Base-by-base conservation (phyloP, 2,329 filamentous ascomycete genomes). In the Hypoxylon sp. region DNA sequence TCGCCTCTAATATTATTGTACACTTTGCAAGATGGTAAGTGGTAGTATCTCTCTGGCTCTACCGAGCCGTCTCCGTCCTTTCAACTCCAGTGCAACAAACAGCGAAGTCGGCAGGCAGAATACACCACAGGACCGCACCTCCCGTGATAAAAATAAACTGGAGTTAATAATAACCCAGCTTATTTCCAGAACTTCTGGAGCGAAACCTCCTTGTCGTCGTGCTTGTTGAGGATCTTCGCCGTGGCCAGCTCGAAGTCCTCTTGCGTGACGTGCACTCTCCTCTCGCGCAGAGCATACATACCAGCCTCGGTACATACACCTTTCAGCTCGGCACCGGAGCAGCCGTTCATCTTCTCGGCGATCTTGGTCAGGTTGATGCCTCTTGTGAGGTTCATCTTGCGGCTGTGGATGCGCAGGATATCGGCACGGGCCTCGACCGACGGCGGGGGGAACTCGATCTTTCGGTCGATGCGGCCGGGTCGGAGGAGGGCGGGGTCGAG, bases 321-420 rank as follows among this genome's bases (percentile, higher is more conserved):
- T 84, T 99, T 99, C 65, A 99, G 76, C 76, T 99, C 94, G 45
- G 94, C 94, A 55, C 94, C 94, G 2, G 92, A 97, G 75, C 94
- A 99, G 41, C 94, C 94, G 68, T 97, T 97, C 94, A 99, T 99
- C 84, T 97, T 97, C 80, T 99, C 94, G 20, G 94, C 94, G 66
- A 97, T 96, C 85, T 99, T 99, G 67, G 84, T 96, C 61, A 99
- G 79, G 75, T 99, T 96, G 78, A 99, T 97, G 42, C 94, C 94
- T 68, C 94, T 85, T 9, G 94, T 99, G 65, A 99, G 75, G 76
- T 99, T 99, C 94, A 99, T 99, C 75, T 92, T 96, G 66, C 94
- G 86, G 65, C 89, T 95, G 78, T 99, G 94, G 67, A 99, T 99
- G 63, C 94, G 89, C 63, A 99, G 81, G 77, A 99, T 99, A 73